These are phyloP conservation scores for Epichloe typhina DNA, from an alignment of 2,329 filamentous ascomycete genomes.

Conservation along the genomic window DNA sequence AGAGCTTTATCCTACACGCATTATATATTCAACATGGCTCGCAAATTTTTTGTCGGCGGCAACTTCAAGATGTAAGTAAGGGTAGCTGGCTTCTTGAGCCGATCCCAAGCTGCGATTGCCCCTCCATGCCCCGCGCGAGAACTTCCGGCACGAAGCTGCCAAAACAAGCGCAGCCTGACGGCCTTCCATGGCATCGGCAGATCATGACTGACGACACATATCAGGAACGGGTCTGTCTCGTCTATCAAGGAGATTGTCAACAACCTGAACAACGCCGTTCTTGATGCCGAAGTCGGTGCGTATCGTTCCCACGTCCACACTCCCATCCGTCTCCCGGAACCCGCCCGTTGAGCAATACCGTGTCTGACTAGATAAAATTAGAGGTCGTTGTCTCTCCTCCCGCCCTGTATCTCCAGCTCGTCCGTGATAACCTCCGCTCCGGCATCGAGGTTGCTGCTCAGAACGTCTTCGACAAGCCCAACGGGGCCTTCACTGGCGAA, in stretches of 20 bases:
- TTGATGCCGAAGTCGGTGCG: slow-evolving; percentile 64
- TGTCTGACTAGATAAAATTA: slow-evolving; percentile 19
- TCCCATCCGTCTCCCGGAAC: neutral
- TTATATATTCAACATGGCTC: slow-evolving; percentile 48
- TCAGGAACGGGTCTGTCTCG: slow-evolving; percentile 83
- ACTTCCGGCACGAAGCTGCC: slow-evolving; percentile 9
- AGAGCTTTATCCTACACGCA: neutral
- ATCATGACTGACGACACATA: slow-evolving; percentile 5
- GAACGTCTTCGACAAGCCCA: slow-evolving; percentile 95
- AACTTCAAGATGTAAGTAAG: slow-evolving; percentile 95
- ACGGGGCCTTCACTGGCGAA: slow-evolving; percentile 94
- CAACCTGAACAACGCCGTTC: slow-evolving; percentile 73
- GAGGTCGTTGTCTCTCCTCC: slow-evolving; percentile 94
- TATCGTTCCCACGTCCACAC: slow-evolving; percentile 11
- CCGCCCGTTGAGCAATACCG: neutral
- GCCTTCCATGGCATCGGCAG: neutral
- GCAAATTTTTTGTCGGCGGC: slow-evolving; percentile 93
- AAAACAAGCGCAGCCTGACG: slow-evolving; percentile 17
- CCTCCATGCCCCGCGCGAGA: slow-evolving; percentile 11
- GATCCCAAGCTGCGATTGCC: slow-evolving; percentile 10
- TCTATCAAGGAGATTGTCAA: slow-evolving; percentile 84
- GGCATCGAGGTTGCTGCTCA: slow-evolving; percentile 81
- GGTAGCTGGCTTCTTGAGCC: neutral
- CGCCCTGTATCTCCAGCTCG: slow-evolving; percentile 76
- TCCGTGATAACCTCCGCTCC: slow-evolving; percentile 63